These are phyloP conservation scores for Porcisia hertigi DNA, from an alignment of 208 protist genomes.

Conservation along the genomic window DNA sequence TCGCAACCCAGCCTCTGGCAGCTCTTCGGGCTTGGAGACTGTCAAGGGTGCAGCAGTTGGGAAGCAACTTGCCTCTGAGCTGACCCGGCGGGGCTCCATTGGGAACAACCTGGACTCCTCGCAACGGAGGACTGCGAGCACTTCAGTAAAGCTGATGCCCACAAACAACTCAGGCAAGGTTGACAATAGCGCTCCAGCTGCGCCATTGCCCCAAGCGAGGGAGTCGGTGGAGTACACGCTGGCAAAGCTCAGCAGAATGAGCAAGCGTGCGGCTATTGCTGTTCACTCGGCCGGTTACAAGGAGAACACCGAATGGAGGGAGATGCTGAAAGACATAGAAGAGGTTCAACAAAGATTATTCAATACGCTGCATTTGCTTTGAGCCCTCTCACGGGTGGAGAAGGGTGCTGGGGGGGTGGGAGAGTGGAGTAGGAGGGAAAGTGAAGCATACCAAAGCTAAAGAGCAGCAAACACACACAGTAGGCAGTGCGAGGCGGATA, in stretches of 20 bases:
- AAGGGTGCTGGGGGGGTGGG: neutral
- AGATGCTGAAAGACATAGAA: constrained; percentile 46
- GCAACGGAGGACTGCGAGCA: neutral
- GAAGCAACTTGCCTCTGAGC: neutral
- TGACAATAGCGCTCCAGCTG: neutral
- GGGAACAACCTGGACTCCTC: neutral
- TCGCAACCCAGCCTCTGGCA: neutral
- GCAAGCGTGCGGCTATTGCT: constrained; percentile 29
- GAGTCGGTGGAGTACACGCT: constrained; percentile 56
- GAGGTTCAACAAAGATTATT: constrained; percentile 52
- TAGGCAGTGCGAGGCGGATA: neutral
- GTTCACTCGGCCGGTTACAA: constrained; percentile 7
- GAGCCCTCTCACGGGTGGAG: constrained; percentile 6
- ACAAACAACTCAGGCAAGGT: constrained; percentile 10
- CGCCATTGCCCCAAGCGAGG: constrained; percentile 22
- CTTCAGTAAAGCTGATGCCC: neutral
- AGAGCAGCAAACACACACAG: no score
- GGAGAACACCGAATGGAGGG: constrained; percentile 23
- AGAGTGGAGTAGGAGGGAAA: neutral
- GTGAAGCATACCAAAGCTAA: no score
- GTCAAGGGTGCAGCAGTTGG: neutral
- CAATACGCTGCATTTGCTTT: constrained; percentile 25
- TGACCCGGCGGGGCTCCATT: neutral
- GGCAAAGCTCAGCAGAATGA: constrained; percentile 52
- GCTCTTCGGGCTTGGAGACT: neutral